Conservation (phyloP, 2,329 filamentous ascomycete species). For the Cercospora berteroae region DNA sequence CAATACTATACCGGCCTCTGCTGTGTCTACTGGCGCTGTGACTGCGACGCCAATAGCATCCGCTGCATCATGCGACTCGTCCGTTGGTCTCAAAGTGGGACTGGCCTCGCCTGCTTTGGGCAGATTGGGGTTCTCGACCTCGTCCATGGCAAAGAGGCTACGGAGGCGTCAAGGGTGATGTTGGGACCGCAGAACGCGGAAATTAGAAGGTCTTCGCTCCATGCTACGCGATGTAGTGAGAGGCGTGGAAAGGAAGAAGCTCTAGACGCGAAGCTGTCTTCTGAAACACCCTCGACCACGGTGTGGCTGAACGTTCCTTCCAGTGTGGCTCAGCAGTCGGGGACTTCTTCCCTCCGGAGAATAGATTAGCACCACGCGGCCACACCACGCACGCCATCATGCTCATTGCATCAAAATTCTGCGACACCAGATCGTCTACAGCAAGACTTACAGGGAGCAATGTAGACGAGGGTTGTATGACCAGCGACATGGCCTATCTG, state of each 20-base stretch:
- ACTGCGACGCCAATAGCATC: slow-evolving; percentile 11
- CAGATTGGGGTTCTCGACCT: slow-evolving; percentile 40
- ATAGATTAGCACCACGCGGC: neutral
- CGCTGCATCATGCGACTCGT: slow-evolving; percentile 22
- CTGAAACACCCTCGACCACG: neutral
- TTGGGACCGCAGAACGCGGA: neutral
- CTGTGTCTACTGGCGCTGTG: slow-evolving; percentile 20
- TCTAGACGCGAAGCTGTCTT: neutral
- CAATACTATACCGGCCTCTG: slow-evolving; percentile 20
- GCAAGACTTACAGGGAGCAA: neutral
- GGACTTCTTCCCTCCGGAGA: neutral
- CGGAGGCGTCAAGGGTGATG: neutral
- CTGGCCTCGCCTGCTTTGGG: slow-evolving; percentile 37
- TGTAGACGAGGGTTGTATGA: neutral
- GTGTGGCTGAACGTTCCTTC: neutral
- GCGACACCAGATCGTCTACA: neutral
- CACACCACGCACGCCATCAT: neutral
- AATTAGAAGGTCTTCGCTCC: neutral
- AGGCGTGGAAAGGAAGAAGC: neutral
- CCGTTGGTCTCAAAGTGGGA: slow-evolving; percentile 33
- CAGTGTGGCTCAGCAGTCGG: neutral
- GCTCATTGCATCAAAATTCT: neutral
- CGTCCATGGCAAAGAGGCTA: slow-evolving; percentile 33
- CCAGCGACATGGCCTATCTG: neutral
- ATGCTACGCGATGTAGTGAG: neutral